Percentiles rank a stretch among this genome's conserved stretches.
phyloP scores from a whole-genome alignment of 495 filamentous ascomycete species.

The Xylaria bambusicola region DNA sequence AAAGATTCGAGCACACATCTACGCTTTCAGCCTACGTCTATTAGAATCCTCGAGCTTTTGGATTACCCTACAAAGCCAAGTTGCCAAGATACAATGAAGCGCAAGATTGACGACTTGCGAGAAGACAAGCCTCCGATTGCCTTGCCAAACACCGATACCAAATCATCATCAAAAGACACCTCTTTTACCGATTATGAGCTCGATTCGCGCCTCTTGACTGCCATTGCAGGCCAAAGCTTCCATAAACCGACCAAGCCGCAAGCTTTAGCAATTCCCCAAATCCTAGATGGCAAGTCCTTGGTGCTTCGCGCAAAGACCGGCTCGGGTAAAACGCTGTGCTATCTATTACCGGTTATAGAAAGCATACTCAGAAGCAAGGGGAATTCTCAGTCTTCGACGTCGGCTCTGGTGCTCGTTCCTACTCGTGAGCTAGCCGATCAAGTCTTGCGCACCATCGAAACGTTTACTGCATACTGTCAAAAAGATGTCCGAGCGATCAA shows the following conservation, averaged over 20 bases:
- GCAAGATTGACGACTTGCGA: slow-evolving; percentile 50
- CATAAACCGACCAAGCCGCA: slow-evolving; percentile 84
- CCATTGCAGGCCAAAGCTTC: slow-evolving; percentile 80
- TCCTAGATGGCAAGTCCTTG: slow-evolving; percentile 88
- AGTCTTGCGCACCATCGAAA: slow-evolving; percentile 71
- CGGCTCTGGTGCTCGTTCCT: slow-evolving; percentile 86
- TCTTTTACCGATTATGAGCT: slow-evolving; percentile 65
- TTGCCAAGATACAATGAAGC: slow-evolving; percentile 54
- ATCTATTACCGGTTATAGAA: slow-evolving; percentile 86
- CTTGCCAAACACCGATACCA: slow-evolving; percentile 7
- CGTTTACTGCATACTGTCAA: slow-evolving; percentile 77
- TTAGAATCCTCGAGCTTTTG: not conserved
- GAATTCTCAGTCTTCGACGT: slow-evolving; percentile 35
- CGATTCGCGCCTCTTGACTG: slow-evolving; percentile 83
- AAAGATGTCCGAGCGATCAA: slow-evolving; percentile 82
- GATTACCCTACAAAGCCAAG: too few species aligned
- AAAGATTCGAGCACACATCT: too few species aligned
- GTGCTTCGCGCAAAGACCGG: slow-evolving; percentile 89
- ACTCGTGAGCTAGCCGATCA: slow-evolving; percentile 93
- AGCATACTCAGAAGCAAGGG: slow-evolving; percentile 78
- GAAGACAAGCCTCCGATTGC: slow-evolving; percentile 11
- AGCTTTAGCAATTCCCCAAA: slow-evolving; percentile 81
- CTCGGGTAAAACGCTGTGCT: slow-evolving; percentile 96
- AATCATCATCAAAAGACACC: slow-evolving; percentile 22
- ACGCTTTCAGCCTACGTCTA: too few species aligned